These are phyloP conservation scores for Hyaloperonospora arabidopsidis DNA, from an alignment of 352 stramenopile species.

Conservation along the genomic window DNA sequence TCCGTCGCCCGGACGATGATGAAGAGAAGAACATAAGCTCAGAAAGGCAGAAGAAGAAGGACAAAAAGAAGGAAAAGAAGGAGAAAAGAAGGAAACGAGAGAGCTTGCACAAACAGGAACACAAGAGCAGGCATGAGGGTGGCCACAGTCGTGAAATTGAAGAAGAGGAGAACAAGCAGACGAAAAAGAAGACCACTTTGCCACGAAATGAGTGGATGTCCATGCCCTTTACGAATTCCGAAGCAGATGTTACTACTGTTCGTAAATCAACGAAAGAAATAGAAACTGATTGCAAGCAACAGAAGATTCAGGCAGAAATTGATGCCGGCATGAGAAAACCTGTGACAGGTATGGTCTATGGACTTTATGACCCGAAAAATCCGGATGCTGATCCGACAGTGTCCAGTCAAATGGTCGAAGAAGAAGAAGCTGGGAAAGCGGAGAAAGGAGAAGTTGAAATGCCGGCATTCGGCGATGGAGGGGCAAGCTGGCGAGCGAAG, in stretches of 20 bases:
- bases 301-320: slow-evolving; percentile 68
- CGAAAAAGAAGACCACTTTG: slow-evolving; percentile 7
- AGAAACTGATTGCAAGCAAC: slow-evolving; percentile 36
- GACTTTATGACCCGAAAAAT: slow-evolving; percentile 76
- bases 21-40: too few relatives aligned
- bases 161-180: too few relatives aligned
- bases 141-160: too few relatives aligned
- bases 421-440: slow-evolving; percentile 10
- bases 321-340: slow-evolving; percentile 64
- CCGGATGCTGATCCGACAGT: slow-evolving; percentile 33
- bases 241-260: slow-evolving; percentile 16
- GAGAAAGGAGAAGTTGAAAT: slow-evolving; percentile 8
- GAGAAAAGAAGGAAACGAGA: too few relatives aligned
- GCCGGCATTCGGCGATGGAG: slow-evolving; percentile 57
- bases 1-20: too few relatives aligned
- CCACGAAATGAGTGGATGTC: slow-evolving; percentile 74
- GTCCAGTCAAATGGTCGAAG: slow-evolving; percentile 18
- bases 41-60: too few relatives aligned
- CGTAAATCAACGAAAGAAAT: slow-evolving; percentile 39
- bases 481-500: slow-evolving; percentile 76
- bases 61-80: too few relatives aligned
- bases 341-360: slow-evolving; percentile 72
- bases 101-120: too few relatives aligned
- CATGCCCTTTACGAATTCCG: slow-evolving; percentile 53
- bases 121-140: too few relatives aligned